Base-by-base conservation (phyloP, 768 basidiomycete genomes). In the Boletus bicolor region DNA sequence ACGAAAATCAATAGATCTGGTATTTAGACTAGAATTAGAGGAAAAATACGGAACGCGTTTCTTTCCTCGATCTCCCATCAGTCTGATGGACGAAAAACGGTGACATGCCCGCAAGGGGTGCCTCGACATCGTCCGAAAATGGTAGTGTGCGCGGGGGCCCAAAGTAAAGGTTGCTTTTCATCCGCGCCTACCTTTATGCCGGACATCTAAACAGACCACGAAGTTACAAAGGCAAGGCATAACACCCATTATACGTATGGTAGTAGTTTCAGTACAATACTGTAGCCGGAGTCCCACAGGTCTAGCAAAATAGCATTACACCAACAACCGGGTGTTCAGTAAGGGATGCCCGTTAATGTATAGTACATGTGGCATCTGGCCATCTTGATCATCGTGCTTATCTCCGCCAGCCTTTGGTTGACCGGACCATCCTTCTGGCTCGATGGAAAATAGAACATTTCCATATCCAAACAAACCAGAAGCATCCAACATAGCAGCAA, bases 291-390 rank as follows among this genome's bases (percentile, higher is more conserved):
- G 26, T 47, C 12, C 24, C 8, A 15, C 24, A 24, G 4, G 5
- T 44, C 39, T 32, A 50, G 34, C 3, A 26, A 15, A 47, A 30
- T 56, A n/a, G 37, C 21, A 62, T 61, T 77, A 89, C 60, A 84
- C 67, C 67, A 88, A 66, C 66, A 92, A 67, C 65, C 84, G 80
- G 60, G 90, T 89, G 72, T 93, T 93, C 55, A 87, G 70, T 65
- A 93, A 69, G 49, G 89, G 82, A 68, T 86, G 83, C 30, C 86
- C 86, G 61, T 89, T 91, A 66, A 93, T 77, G 75, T 87, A 87
- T 67, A 93, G 69, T 63, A 91, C 78, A 44, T 79, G 79, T 55
- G 74, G 71, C 19, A 64, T 61, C 60, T 78, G 73, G 53, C 60
- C 74, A 57, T 42, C 67, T 53, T 55, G 66, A 56, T 64, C 63